Percentiles rank a stretch among this genome's conserved stretches.
Evolutionary conservation across 495 filamentous ascomycete genomes (phyloP).

Genomic region (Choiromyces venosus): DNA sequence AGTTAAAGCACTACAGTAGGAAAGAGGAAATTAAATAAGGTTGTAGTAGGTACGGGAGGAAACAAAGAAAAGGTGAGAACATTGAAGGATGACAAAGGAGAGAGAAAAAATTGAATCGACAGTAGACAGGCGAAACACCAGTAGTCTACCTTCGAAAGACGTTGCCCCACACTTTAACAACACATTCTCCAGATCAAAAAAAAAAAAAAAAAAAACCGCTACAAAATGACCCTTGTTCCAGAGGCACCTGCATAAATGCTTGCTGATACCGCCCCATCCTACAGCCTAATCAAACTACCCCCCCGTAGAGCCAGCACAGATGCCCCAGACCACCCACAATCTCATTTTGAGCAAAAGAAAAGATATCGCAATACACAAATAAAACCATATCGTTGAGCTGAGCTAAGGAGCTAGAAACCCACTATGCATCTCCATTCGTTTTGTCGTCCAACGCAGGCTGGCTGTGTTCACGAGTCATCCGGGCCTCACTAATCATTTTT

Average conservation of each 20-base stretch:
- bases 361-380: constrained; percentile 1
- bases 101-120: constrained; percentile 21
- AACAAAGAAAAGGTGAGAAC: constrained; percentile 39
- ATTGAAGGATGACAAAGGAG: constrained; percentile 35
- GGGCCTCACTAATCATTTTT: constrained; percentile 50
- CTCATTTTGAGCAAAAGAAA: background rate
- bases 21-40: constrained; percentile 40
- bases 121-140: constrained; percentile 15
- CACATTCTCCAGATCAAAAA: constrained; percentile 20
- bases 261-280: background rate
- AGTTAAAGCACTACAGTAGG: constrained; percentile 38
- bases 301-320: background rate
- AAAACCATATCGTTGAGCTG: background rate
- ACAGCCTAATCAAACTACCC: background rate
- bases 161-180: constrained; percentile 16
- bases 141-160: background rate
- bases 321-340: background rate
- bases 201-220: constrained; percentile 20
- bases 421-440: constrained; percentile 38
- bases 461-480: constrained; percentile 62
- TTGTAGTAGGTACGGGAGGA: constrained; percentile 42
- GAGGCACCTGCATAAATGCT: background rate
- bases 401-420: constrained; percentile 3
- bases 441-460: constrained; percentile 31
- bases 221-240: background rate